Base-by-base conservation (phyloP, 148 eudicot species). In the Amaranthus cruentus region DNA sequence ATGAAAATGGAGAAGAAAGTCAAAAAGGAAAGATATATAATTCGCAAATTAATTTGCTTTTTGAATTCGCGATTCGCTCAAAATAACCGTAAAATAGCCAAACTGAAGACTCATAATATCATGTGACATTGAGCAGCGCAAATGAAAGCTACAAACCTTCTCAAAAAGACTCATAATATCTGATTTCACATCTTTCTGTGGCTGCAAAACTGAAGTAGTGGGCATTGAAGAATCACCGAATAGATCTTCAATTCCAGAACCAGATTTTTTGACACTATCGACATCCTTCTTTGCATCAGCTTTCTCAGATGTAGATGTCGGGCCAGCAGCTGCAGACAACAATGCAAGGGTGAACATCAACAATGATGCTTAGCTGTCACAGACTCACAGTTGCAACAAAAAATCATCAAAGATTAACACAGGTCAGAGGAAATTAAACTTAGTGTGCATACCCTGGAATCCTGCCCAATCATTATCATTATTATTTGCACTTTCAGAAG, bases 91-190 rank as follows among this genome's bases (percentile, higher is more conserved):
- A 47, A 7, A 65, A 47, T 7, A 65, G 0, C 3, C 5, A 46
- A 64, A 46, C 2, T 64, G 1, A 46, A 72, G 18, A 60, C 11
- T 15, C 1, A 4, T 4, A 66, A 47, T 1, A 10, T 0, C 9
- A 18, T 18, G 15, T 60, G 28, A 60, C 4, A 11, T 28, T 28
- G 38, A 28, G 38, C 38, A 28, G 2, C 38, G 59, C 73, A 70
- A 55, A 9, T 15, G 43, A 50, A 63, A 64, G 66, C 60, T 62
- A 73, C 83, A 82, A 72, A 89, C 98, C 97, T 89, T 94, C 62
- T 94, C 98, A 85, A 94, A 94, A 68, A 94, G 98, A 78, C 93
- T 89, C 98, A 94, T 89, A 59, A 94, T 94, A 83, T 94, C 97
- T 77, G 86, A 85, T 84, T 87, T 91, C 50, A 84, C 88, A 88